These are phyloP conservation scores for Candida insectorum DNA, from an alignment of 805 yeast species.

Conservation along the genomic window DNA sequence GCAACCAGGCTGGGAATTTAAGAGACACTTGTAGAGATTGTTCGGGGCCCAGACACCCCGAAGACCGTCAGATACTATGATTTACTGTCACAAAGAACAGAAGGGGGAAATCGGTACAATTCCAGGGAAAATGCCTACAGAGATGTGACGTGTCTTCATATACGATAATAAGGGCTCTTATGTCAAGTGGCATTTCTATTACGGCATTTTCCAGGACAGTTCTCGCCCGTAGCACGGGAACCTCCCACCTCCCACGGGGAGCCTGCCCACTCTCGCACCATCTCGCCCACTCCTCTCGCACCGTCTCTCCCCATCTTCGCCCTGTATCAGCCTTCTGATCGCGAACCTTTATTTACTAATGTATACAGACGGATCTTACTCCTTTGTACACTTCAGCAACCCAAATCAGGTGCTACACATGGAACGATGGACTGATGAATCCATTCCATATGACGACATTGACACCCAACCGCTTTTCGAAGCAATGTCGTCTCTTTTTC, in stretches of 20 bases:
- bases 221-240: background rate
- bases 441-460: conserved; percentile 38
- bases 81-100: too few relatives aligned
- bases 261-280: background rate
- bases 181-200: too few relatives aligned
- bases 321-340: background rate
- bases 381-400: conserved; percentile 33
- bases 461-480: conserved; percentile 37
- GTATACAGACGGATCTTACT: conserved; percentile 8
- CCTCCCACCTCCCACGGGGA: background rate
- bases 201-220: too few relatives aligned
- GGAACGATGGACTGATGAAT: conserved; percentile 40
- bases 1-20: too few relatives aligned
- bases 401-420: conserved; percentile 38
- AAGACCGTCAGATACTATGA: too few relatives aligned
- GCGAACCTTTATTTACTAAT: background rate
- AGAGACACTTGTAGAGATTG: too few relatives aligned
- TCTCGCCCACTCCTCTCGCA: background rate
- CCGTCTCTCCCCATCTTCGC: background rate
- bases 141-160: too few relatives aligned
- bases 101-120: too few relatives aligned
- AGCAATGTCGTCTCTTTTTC: conserved; percentile 33
- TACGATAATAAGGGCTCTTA: too few relatives aligned
- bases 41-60: too few relatives aligned
- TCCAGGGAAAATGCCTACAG: too few relatives aligned